Percentiles rank a stretch among this genome's conserved stretches.
phyloP scores from a whole-genome alignment of 495 filamentous ascomycete species.

The Trichoderma asperelloides region DNA sequence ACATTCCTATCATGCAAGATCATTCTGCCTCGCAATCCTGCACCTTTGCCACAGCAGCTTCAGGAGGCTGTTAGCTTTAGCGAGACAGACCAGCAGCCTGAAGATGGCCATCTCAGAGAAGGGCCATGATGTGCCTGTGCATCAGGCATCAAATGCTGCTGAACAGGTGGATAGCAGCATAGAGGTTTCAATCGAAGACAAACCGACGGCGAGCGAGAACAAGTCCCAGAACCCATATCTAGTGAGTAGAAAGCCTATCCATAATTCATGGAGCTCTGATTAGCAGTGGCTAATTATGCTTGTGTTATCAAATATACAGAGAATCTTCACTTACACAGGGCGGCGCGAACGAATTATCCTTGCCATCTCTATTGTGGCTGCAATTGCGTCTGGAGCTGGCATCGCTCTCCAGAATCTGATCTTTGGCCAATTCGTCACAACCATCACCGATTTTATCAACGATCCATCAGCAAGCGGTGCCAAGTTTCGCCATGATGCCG shows the following conservation, averaged over 20 bases:
- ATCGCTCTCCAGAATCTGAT: slow-evolving; percentile 50
- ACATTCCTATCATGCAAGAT: neutral
- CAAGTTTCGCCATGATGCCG: slow-evolving; percentile 5
- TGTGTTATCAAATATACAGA: neutral
- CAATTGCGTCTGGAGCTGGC: slow-evolving; percentile 48
- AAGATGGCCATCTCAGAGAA: neutral
- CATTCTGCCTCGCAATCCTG: neutral
- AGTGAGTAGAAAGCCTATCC: neutral
- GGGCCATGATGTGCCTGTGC: neutral
- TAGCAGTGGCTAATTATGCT: neutral
- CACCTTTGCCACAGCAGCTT: neutral
- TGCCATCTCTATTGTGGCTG: slow-evolving; percentile 29
- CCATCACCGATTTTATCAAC: slow-evolving; percentile 32
- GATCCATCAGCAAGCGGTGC: neutral
- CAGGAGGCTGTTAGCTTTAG: neutral
- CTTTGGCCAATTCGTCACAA: slow-evolving; percentile 48
- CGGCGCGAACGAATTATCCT: slow-evolving; percentile 27
- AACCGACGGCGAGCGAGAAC: neutral
- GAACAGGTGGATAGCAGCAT: neutral
- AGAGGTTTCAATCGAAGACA: neutral
- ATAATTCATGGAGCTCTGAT: neutral
- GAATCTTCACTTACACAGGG: slow-evolving; percentile 3
- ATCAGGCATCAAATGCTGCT: neutral
- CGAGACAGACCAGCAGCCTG: neutral
- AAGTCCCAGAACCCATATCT: neutral